Base-by-base conservation (phyloP, 129 eudicot species). In the Tagetes patula region DNA sequence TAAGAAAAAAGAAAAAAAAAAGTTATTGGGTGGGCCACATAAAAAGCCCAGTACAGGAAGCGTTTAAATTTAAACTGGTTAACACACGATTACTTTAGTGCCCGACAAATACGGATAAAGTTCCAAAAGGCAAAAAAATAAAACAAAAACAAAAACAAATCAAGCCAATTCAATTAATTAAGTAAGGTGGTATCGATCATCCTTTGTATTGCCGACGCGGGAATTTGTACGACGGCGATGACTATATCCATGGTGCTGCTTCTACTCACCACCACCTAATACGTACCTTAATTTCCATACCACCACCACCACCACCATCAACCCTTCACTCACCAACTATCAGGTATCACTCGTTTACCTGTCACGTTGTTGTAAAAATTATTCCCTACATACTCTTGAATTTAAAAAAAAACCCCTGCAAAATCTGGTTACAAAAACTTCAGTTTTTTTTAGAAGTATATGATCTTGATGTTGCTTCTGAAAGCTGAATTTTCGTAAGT, bases 21-120 rank as follows among this genome's bases (percentile, higher is more conserved):
- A 4, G 47, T 37, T 77, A 68, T 33, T 33, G 73, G 77, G 67
- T 39, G 53, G 67, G 67, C 27, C 70, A 50, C 11, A n/a, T 3
- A 0, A 8, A 11, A 37, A 60, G 62, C 63, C 70, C 64, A 60
- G 45, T 20, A 36, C 7, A 69, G 1, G 42, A 68, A n/a, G 36
- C 37, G 13, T 42, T 77, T 33, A 32, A 78, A 64, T 71, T 53
- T 7, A 32, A 78, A 64, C 67, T 12, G 13, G 68, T 78, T 64
- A 64, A 61, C 72, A 71, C 82, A 78, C 77, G 82, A 78, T 71
- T 41, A 4, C 20, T 52, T 52, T 52, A 33, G 60, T 78, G 82
- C 52, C 73, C 77, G 73, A 71, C 41, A 53, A 64, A 64, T 36
- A 27, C 52, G 78, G 64, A 60, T 3, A 78, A 78, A 71, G 71